These are phyloP conservation scores for Trichoderma polysporum DNA, from an alignment of 2,329 filamentous ascomycete genomes.

Conservation along the genomic window DNA sequence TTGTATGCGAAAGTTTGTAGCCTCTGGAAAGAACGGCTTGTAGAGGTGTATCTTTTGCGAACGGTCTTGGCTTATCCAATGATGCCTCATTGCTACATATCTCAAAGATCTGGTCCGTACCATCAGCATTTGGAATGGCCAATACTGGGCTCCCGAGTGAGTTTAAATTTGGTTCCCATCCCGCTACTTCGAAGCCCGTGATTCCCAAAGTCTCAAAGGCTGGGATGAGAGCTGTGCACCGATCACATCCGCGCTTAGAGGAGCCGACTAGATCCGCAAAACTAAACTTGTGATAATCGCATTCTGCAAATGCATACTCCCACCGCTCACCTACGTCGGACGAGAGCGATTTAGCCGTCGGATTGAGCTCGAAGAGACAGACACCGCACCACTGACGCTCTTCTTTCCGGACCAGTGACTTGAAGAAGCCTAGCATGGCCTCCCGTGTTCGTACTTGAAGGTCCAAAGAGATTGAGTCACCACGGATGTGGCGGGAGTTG, in stretches of 20 bases:
- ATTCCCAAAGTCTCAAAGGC: background rate
- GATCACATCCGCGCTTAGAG: constrained; percentile 1
- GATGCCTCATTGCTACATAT: background rate
- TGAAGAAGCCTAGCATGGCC: constrained; percentile 8
- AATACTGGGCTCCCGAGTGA: background rate
- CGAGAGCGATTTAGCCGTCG: background rate
- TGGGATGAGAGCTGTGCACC: constrained; percentile 1
- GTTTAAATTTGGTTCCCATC: background rate
- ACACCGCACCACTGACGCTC: constrained; percentile 7
- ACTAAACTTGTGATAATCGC: constrained; percentile 6
- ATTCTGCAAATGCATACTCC: constrained; percentile 1
- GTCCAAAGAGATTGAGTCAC: background rate
- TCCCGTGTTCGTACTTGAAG: background rate
- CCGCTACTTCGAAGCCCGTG: background rate
- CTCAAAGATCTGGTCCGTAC: background rate
- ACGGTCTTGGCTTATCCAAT: background rate
- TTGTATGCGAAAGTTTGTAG: background rate
- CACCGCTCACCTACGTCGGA: background rate
- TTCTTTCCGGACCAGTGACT: background rate
- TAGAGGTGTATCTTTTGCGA: background rate
- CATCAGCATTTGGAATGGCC: background rate
- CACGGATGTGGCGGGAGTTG: background rate
- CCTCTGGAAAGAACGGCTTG: background rate
- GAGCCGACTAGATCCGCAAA: background rate
- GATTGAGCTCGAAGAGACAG: constrained; percentile 17